phyloP scores from a whole-genome alignment of 768 basidiomycete species.

The Mycena pura region DNA sequence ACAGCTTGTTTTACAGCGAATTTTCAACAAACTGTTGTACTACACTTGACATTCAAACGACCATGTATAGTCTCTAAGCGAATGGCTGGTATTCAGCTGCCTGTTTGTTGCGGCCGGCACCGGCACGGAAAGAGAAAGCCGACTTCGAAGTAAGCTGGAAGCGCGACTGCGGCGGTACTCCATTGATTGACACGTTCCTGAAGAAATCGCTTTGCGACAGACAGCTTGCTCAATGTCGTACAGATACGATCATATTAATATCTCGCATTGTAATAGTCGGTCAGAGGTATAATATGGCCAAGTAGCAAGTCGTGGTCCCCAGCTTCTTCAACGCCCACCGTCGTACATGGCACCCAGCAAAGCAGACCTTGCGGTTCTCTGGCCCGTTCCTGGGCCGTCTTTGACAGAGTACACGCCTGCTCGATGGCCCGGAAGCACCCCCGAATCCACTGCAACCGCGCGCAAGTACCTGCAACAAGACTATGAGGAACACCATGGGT shows the following conservation, averaged over 20 bases:
- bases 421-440: slow-evolving; percentile 41
- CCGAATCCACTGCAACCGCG: slow-evolving; percentile 47
- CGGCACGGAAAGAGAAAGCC: too few relatives aligned
- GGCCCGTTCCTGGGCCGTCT: slow-evolving; percentile 5
- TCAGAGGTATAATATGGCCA: not conserved
- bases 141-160: too few relatives aligned
- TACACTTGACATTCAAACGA: too few relatives aligned
- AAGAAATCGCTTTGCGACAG: too few relatives aligned
- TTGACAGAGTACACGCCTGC: slow-evolving; percentile 32
- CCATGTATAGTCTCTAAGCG: too few relatives aligned
- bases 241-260: not conserved
- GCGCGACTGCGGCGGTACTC: too few relatives aligned
- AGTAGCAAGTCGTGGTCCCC: too few relatives aligned
- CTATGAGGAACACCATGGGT: slow-evolving; percentile 49
- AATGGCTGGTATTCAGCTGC: too few relatives aligned
- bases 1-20: too few relatives aligned
- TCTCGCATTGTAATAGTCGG: not conserved
- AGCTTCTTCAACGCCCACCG: not conserved
- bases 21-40: too few relatives aligned
- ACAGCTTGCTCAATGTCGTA: not conserved
- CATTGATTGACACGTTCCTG: too few relatives aligned
- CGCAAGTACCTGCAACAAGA: slow-evolving; percentile 54
- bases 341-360: not conserved
- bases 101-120: too few relatives aligned
- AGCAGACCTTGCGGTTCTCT: not conserved